A percentile compares a stretch with the other conserved stretches of the same genome.
phyloP scores from a whole-genome alignment of 129 eudicot genomes.

The Centaurea solstitialis region DNA sequence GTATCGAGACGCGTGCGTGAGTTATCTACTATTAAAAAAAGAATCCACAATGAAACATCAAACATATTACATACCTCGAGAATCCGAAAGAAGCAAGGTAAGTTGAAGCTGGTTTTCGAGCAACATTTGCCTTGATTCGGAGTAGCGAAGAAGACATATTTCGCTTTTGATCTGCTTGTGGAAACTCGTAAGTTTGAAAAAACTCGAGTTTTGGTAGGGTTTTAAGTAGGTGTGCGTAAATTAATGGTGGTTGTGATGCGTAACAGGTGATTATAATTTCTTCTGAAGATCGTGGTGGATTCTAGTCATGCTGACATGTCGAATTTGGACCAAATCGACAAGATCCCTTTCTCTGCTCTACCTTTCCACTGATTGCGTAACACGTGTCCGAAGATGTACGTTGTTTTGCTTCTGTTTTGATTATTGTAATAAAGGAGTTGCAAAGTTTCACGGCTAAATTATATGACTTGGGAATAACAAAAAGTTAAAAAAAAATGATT shows the following conservation, averaged over 20 bases:
- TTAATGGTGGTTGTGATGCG: background rate
- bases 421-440: background rate
- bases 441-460: background rate
- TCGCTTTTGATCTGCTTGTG: conserved; percentile 21
- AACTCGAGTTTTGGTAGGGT: background rate
- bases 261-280: background rate
- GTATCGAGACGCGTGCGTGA: too few species aligned
- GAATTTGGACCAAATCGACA: background rate
- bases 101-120: conserved; percentile 15
- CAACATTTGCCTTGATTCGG: conserved; percentile 2
- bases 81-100: conserved; percentile 18
- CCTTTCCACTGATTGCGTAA: background rate
- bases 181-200: conserved; percentile 20
- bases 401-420: background rate
- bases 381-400: background rate
- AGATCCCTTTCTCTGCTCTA: background rate
- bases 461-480: background rate
- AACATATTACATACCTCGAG: conserved; percentile 36
- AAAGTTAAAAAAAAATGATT: background rate
- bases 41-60: too few species aligned
- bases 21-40: too few species aligned
- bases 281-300: background rate
- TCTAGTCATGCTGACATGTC: background rate
- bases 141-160: conserved; percentile 10
- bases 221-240: background rate